Conservation (phyloP, 768 basidiomycete species). For the Kwoniella shandongensis region DNA sequence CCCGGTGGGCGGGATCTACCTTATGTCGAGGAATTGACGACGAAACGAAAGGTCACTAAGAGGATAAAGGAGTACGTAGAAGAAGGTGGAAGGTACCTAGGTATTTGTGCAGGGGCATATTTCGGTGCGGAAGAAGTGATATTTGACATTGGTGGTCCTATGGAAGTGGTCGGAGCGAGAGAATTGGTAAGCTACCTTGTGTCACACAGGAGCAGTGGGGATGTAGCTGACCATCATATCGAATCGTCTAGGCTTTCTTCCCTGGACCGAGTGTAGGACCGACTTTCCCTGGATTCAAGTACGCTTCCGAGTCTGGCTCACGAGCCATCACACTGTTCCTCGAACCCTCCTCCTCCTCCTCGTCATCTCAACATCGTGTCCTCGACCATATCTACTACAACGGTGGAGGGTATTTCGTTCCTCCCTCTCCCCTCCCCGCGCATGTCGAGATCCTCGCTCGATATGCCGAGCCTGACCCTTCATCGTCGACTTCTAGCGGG, state of each 20-base stretch:
- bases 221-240: conserved; percentile 1
- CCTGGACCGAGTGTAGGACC: conserved; percentile 56
- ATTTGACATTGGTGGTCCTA: conserved; percentile 55
- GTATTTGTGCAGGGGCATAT: conserved; percentile 65
- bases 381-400: conserved; percentile 57
- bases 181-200: conserved; percentile 48
- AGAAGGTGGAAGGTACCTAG: conserved; percentile 69
- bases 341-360: conserved; percentile 22
- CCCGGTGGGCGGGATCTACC: conserved; percentile 62
- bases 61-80: conserved; percentile 65
- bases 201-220: neutral
- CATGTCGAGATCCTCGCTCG: conserved; percentile 54
- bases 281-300: conserved; percentile 56
- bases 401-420: conserved; percentile 56
- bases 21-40: conserved; percentile 54
- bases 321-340: conserved; percentile 51
- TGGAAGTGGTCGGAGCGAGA: conserved; percentile 55
- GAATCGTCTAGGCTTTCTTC: conserved; percentile 54
- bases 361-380: conserved; percentile 9
- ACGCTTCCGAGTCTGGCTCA: conserved; percentile 57
- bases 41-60: conserved; percentile 52
- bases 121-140: conserved; percentile 56
- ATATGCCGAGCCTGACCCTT: conserved; percentile 34
- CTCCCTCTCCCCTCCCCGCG: conserved; percentile 24
- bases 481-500: neutral